Evolutionary conservation across 2,329 filamentous ascomycete species (phyloP), one percentile per base, ranked within the genome.

Genomic region (Pseudogymnoascus verrucosus): DNA sequence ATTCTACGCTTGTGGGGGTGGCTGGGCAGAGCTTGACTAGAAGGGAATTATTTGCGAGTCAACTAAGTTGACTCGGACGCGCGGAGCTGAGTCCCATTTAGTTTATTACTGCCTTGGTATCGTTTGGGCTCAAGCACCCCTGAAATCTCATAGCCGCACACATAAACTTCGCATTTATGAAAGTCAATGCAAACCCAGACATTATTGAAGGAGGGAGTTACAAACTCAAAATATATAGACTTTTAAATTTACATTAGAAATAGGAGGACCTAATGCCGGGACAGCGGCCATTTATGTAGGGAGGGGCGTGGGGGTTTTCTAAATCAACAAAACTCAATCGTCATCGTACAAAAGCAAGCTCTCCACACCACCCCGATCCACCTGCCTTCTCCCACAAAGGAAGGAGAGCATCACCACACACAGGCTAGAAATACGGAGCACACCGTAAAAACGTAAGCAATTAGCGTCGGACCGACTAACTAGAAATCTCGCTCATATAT

Each of bases 401-500:
- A n/a, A 31, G 8, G 4, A 8, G 1, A 54, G 14, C 47, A 34
- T 28, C 26, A 54, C 47, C 31, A 34, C 31, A 34, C n/a, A 31
- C 26, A 11, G 1, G 8, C 4, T 16, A 12, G 16, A 28, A 54
- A 54, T 54, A 31, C 8, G 10, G 31, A 34, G 31, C 31, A 54
- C 10, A 54, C 8, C 5, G 12, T 12, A 12, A 31, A 54, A 31
- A 31, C 6, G 47, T 31, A 12, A 54, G 26, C 26, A 3, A 54
- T 54, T 54, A 54, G 26, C 10, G 47, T 54, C 47, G 47, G 47
- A 19, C 26, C 47, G 8, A 54, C 26, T 34, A 34, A 31, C 12
- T 54, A 26, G 47, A 54, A 54, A 54, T 54, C 47, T 54, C 47
- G 47, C 47, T 54, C 26, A 54, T 54, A 54, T n/a, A 54, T 34